These are phyloP conservation scores for Fagus crenata DNA, from an alignment of 306 rosid species.

Conservation along the genomic window DNA sequence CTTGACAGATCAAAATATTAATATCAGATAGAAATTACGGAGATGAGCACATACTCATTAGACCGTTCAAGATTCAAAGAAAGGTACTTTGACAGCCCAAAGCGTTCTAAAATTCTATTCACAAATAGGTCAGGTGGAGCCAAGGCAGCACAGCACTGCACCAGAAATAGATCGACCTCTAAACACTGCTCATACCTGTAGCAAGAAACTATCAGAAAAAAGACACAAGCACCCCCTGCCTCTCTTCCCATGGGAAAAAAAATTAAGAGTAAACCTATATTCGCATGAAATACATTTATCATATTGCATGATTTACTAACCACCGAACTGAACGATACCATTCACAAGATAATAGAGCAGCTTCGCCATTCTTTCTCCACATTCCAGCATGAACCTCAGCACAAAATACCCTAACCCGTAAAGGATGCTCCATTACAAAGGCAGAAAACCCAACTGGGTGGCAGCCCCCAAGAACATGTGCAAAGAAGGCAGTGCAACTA, in stretches of 20 bases:
- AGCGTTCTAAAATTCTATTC: slow-evolving; percentile 80
- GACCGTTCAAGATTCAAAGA: slow-evolving; percentile 62
- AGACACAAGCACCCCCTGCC: background rate
- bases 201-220: slow-evolving; percentile 21
- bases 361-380: slow-evolving; percentile 95
- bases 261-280: slow-evolving; percentile 7
- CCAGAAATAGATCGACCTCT: slow-evolving; percentile 95
- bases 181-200: slow-evolving; percentile 91
- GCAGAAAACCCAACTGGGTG: slow-evolving; percentile 95
- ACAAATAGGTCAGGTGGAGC: slow-evolving; percentile 83
- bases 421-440: slow-evolving; percentile 90
- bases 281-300: slow-evolving; percentile 22
- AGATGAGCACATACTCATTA: slow-evolving; percentile 58
- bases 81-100: slow-evolving; percentile 70
- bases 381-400: slow-evolving; percentile 95
- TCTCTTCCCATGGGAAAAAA: background rate
- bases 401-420: slow-evolving; percentile 90
- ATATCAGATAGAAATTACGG: slow-evolving; percentile 3
- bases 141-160: slow-evolving; percentile 91
- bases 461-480: slow-evolving; percentile 67
- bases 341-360: slow-evolving; percentile 74
- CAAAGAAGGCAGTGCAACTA: slow-evolving; percentile 60
- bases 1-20: background rate
- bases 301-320: slow-evolving; percentile 49
- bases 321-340: slow-evolving; percentile 81